phyloP scores from a whole-genome alignment of 2,329 filamentous ascomycete species.

The Phyllachora maydis region DNA sequence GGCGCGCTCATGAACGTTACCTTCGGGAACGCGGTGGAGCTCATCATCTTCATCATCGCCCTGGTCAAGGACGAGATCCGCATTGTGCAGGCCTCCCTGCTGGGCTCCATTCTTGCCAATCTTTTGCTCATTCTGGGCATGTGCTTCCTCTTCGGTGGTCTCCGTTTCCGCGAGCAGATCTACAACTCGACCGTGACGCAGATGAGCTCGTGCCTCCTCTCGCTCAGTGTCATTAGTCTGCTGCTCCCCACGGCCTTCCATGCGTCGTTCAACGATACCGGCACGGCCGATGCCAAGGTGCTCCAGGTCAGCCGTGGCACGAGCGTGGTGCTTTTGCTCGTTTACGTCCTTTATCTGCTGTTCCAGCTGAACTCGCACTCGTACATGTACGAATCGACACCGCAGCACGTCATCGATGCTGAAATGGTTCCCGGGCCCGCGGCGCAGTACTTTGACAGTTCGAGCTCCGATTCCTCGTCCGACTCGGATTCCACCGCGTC shows the following conservation, averaged over 20 bases:
- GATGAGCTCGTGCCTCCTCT: slow-evolving; percentile 51
- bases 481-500: slow-evolving; percentile 30
- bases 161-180: slow-evolving; percentile 33
- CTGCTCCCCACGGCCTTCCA: slow-evolving; percentile 30
- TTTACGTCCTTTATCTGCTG: slow-evolving; percentile 53
- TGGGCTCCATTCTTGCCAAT: slow-evolving; percentile 63
- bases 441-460: slow-evolving; percentile 18
- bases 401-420: slow-evolving; percentile 38
- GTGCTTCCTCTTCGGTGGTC: slow-evolving; percentile 49
- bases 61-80: slow-evolving; percentile 40
- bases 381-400: slow-evolving; percentile 49
- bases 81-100: slow-evolving; percentile 55
- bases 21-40: slow-evolving; percentile 39
- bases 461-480: slow-evolving; percentile 34
- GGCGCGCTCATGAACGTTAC: slow-evolving; percentile 41
- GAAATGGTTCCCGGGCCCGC: slow-evolving; percentile 50
- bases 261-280: slow-evolving; percentile 41
- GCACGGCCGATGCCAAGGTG: slow-evolving; percentile 36
- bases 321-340: slow-evolving; percentile 50
- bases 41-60: slow-evolving; percentile 30
- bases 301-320: slow-evolving; percentile 60
- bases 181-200: slow-evolving; percentile 56
- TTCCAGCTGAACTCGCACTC: slow-evolving; percentile 57
- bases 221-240: slow-evolving; percentile 30
- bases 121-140: slow-evolving; percentile 56